Evolutionary conservation across 352 stramenopile species (phyloP), one percentile per base, ranked within the genome.

Genomic region (Aphanomyces stellatus): DNA sequence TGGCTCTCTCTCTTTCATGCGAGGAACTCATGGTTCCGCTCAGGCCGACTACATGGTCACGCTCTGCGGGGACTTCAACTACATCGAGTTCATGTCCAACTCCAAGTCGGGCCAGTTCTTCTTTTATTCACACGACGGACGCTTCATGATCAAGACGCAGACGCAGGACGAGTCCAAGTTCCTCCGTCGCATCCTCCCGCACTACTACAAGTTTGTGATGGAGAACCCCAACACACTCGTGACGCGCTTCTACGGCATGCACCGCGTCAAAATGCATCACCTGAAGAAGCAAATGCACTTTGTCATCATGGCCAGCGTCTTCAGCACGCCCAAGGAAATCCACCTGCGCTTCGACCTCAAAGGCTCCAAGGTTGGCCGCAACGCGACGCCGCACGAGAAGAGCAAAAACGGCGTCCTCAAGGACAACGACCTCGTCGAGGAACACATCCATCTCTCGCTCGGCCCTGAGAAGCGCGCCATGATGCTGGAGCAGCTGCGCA

Each of bases 111-210:
- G 96, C 4, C 95, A 99, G 70, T 99, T 99, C 77, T 99, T 99
- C 80, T 99, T 99, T 75, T 99, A 99, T 71, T 98, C 95, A 8
- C 91, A 98, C 75, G 96, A 99, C 78, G 82, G 84, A 0, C 73
- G 79, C 35, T 99, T 98, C 75, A 99, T 99, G 90, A 98, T 99
- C 78, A 99, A 99, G 81, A 99, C 96, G 15, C 96, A 98, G 81
- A 99, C 93, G 5, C 97, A 98, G 73, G 91, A 95, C n/a, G 97
- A 99, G 81, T 97, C 87, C 57, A 98, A 98, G 76, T 99, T 99
- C 70, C 82, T 99, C 57, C 85, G 94, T 7, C 85, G 96, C 64
- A 98, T 99, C 70, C 70, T 99, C 33, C 95, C 96, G 5, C 88
- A 99, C 67, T 99, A 99, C 74, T 99, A 98, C 82, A 91, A 96